These are phyloP conservation scores for Aureobasidium mangrovei DNA, from an alignment of 2,329 filamentous ascomycete species.

Conservation along the genomic window DNA sequence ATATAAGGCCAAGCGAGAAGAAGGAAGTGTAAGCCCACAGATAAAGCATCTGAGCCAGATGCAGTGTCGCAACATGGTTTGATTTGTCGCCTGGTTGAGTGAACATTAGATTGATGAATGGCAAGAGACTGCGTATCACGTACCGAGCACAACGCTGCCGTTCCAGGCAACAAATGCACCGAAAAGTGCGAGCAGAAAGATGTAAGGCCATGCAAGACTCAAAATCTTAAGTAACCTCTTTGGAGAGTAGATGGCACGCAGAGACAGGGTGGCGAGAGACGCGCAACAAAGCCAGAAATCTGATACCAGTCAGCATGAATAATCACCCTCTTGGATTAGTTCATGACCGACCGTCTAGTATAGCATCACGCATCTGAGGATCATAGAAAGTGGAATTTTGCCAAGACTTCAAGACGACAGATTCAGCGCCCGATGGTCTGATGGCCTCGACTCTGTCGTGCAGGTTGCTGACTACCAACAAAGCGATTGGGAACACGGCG, in stretches of 20 bases:
- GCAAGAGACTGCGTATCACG: slow-evolving; percentile 18
- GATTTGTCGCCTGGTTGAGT: slow-evolving; percentile 67
- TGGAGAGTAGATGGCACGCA: slow-evolving; percentile 4
- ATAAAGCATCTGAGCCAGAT: slow-evolving; percentile 88
- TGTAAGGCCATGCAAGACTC: slow-evolving; percentile 34
- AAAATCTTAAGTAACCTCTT: slow-evolving; percentile 1
- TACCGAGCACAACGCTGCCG: slow-evolving; percentile 81
- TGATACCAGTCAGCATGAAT: slow-evolving; percentile 13
- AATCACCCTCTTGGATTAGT: not conserved
- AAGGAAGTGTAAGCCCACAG: slow-evolving; percentile 85
- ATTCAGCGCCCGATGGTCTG: slow-evolving; percentile 13
- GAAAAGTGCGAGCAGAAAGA: slow-evolving; percentile 60
- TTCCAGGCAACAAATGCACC: slow-evolving; percentile 75
- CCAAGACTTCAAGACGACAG: slow-evolving; percentile 28
- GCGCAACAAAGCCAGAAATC: slow-evolving; percentile 20
- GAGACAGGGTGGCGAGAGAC: not conserved
- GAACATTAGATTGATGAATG: slow-evolving; percentile 20
- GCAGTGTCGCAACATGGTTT: slow-evolving; percentile 83
- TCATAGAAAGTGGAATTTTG: slow-evolving; percentile 41
- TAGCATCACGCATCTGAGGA: slow-evolving; percentile 40
- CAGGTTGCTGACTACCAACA: slow-evolving; percentile 39
- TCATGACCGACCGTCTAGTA: slow-evolving; percentile 35
- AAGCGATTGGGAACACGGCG: slow-evolving; percentile 60
- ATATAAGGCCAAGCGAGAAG: slow-evolving; percentile 73
- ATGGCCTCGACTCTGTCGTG: slow-evolving; percentile 43